phyloP scores from a whole-genome alignment of 2,329 filamentous ascomycete species.

The Sordariomycetes sp. region DNA sequence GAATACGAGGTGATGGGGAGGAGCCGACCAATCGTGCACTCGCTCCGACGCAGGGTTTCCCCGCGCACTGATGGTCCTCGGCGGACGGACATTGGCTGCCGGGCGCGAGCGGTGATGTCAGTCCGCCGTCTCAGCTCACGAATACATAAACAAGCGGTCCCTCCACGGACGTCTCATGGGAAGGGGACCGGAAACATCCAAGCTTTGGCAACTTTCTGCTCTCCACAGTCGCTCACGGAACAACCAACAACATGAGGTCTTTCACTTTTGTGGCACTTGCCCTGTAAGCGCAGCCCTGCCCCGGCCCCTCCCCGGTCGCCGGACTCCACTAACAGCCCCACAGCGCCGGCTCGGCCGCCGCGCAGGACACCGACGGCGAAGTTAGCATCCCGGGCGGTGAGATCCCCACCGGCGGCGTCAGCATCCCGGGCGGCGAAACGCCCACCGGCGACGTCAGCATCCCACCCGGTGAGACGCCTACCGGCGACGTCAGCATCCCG shows the following conservation, averaged over 20 bases:
- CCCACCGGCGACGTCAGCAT: neutral
- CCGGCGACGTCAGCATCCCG: neutral
- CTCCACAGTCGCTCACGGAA: neutral
- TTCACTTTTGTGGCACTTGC: neutral
- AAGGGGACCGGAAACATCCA: neutral
- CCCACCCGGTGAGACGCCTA: too few species aligned
- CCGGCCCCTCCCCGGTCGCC: neutral
- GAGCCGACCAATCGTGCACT: neutral
- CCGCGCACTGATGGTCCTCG: neutral
- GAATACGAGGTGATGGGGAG: constrained; percentile 2
- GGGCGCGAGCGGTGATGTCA: neutral
- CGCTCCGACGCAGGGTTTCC: neutral
- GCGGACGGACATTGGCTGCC: constrained; percentile 1
- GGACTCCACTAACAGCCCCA: neutral
- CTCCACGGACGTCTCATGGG: neutral
- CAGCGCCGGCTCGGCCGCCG: constrained; percentile 1
- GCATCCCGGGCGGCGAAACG: too few species aligned
- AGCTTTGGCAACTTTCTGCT: neutral
- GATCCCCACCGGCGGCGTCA: too few species aligned
- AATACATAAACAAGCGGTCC: neutral
- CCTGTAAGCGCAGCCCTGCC: neutral
- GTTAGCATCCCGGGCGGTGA: neutral
- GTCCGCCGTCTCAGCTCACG: neutral
- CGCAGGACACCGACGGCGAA: neutral
- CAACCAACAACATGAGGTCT: constrained; percentile 2